Evolutionary conservation across 176 grass and related monocot species (phyloP).

Genomic region (Phoenix roebelenii): DNA sequence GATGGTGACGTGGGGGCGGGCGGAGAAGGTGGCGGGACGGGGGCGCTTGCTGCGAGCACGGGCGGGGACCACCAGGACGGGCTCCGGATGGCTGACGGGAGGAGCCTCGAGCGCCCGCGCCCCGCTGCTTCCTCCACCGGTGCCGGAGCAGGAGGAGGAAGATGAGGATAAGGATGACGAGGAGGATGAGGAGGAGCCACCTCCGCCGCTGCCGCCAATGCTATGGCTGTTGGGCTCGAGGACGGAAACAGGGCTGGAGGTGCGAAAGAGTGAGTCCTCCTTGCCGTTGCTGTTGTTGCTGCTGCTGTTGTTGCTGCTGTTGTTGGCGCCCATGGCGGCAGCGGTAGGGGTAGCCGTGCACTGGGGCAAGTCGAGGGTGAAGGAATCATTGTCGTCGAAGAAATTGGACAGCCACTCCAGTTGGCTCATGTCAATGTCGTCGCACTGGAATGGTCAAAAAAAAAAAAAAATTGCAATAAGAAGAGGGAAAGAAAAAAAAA

Average conservation of each 20-base stretch:
- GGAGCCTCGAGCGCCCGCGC: conserved; percentile 37
- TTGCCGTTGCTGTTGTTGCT: conserved; percentile 17
- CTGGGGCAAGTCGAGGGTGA: conserved; percentile 26
- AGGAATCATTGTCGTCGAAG: conserved; percentile 68
- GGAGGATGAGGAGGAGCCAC: neutral
- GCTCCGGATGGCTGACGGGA: conserved; percentile 30
- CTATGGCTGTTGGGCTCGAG: conserved; percentile 49
- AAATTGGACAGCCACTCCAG: conserved; percentile 82
- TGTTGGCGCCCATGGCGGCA: neutral
- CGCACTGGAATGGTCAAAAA: conserved; percentile 31
- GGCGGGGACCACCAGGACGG: conserved; percentile 40
- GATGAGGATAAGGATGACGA: conserved; percentile 2
- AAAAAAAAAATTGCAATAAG: no score
- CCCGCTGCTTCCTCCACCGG: conserved; percentile 28
- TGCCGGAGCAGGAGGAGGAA: conserved; percentile 52
- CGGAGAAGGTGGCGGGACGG: conserved; percentile 40
- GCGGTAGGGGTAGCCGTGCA: conserved; percentile 2
- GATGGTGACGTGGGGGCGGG: conserved; percentile 16
- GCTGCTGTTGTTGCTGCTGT: conserved; percentile 18
- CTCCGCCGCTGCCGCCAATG: neutral
- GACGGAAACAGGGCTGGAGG: conserved; percentile 78
- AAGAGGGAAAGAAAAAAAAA: no score
- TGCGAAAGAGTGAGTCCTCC: conserved; percentile 39
- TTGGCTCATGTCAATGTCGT: conserved; percentile 77
- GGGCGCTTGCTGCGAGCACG: conserved; percentile 79